phyloP scores from a whole-genome alignment of 176 grass and related monocot genomes.

The Alopecurus myosuroides region DNA sequence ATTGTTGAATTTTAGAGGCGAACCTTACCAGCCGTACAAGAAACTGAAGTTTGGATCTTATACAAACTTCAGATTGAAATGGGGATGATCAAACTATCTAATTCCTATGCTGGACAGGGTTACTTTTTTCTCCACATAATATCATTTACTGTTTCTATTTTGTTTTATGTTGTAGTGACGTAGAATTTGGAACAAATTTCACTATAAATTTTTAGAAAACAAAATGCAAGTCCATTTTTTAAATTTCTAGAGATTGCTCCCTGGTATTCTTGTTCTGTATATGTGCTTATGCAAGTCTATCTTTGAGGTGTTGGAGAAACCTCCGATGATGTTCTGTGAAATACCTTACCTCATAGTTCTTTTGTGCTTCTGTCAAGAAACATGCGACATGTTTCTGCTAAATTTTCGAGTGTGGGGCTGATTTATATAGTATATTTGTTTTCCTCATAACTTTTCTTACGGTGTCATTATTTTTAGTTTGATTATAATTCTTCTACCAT shows the following conservation, averaged over 20 bases:
- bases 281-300: background rate
- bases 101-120: background rate
- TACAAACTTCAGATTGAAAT: background rate
- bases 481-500: conserved; percentile 19
- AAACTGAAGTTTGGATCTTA: background rate
- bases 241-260: background rate
- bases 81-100: background rate
- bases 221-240: background rate
- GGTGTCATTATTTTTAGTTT: conserved; percentile 1
- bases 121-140: background rate
- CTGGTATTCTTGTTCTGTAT: background rate
- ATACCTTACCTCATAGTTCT: background rate
- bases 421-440: conserved; percentile 4
- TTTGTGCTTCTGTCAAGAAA: background rate
- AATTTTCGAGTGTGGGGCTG: background rate
- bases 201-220: background rate
- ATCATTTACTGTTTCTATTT: background rate
- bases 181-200: background rate
- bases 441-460: background rate
- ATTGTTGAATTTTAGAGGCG: background rate
- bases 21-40: background rate
- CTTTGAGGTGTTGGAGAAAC: conserved; percentile 8
- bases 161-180: background rate
- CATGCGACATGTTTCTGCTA: background rate
- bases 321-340: background rate